Evolutionary conservation across 2,329 filamentous ascomycete species (phyloP), one percentile per base, ranked within the genome.

Genomic region (Fusarium sp.): DNA sequence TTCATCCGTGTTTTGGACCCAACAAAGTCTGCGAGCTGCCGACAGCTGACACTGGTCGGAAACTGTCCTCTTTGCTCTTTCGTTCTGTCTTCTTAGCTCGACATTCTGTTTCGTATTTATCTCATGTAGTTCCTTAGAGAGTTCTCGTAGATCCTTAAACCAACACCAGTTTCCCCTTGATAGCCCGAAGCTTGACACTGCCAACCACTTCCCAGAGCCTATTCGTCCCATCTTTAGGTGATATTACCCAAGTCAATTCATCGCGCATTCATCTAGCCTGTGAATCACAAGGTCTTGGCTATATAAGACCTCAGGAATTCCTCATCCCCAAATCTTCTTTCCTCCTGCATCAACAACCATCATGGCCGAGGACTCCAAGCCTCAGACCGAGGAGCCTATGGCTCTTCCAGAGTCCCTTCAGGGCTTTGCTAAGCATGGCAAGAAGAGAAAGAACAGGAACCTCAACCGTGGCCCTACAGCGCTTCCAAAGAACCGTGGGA

Each of bases 401-500:
- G 20, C 32, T 20, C 60, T 71, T 8, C 68, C 68, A 23, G 49
- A 48, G 7, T 71, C 69, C 12, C 56, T 67, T 2, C 59, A 70
- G 15, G 72, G 68, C 70, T 69, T 72, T 33, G 50, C 65, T 10
- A 75, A 62, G 57, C 23, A 50, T 18, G 74, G 73, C 27, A 78
- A 72, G 46, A 77, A 38, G 27, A 49, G 2, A 6, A 49, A 59
- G 7, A 72, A 54, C 7, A 78, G 70, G 44, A 62, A 48, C 3
- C 49, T 65, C 5, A 40, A 65, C 11, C 80, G 83, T 23, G 84
- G 83, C 4, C 81, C 81, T 23, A 83, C 82, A 1, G 81, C 81
- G n/a, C 75, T 81, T 50, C 78, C 80, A 52, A 85, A 83, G 72
- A 81, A 80, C 45, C 80, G 83, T 6, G 85, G 85, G 10, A 92